Evolutionary conservation across 2,329 filamentous ascomycete species (phyloP).

Genomic region (Thermoascus crustaceus): DNA sequence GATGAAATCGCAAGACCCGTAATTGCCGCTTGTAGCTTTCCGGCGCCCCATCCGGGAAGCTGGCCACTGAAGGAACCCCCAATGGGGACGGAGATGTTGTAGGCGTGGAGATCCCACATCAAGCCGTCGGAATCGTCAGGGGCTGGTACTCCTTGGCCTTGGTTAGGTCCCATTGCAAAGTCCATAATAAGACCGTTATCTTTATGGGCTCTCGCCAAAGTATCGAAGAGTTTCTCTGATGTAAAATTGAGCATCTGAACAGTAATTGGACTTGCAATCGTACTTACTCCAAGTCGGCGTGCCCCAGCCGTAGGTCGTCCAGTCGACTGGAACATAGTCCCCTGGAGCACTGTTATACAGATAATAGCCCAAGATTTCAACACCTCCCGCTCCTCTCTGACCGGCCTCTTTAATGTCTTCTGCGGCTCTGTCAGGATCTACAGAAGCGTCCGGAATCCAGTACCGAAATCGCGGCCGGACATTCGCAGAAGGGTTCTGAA

Average conservation of each 20-base stretch:
- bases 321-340: slow-evolving; percentile 17
- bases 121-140: slow-evolving; percentile 22
- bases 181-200: slow-evolving; percentile 37
- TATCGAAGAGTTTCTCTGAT: slow-evolving; percentile 16
- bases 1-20: slow-evolving; percentile 9
- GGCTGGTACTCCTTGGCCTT: slow-evolving; percentile 41
- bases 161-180: slow-evolving; percentile 40
- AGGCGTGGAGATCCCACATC: slow-evolving; percentile 1
- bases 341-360: slow-evolving; percentile 23
- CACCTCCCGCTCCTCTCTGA: slow-evolving; percentile 28
- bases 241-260: background rate
- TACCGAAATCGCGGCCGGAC: slow-evolving; percentile 29
- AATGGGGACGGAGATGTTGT: slow-evolving; percentile 3
- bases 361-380: slow-evolving; percentile 35
- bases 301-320: slow-evolving; percentile 35
- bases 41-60: slow-evolving; percentile 31
- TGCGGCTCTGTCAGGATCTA: slow-evolving; percentile 19
- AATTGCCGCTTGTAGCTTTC: slow-evolving; percentile 15
- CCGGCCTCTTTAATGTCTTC: slow-evolving; percentile 25
- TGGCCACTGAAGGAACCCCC: slow-evolving; percentile 20
- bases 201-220: slow-evolving; percentile 23
- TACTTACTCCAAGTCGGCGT: slow-evolving; percentile 21
- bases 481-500: slow-evolving; percentile 20
- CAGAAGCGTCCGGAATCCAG: slow-evolving; percentile 33
- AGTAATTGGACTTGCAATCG: background rate